These are phyloP conservation scores for Phoenix dactylifera DNA, from an alignment of 176 grass and related monocot genomes.

Conservation along the genomic window DNA sequence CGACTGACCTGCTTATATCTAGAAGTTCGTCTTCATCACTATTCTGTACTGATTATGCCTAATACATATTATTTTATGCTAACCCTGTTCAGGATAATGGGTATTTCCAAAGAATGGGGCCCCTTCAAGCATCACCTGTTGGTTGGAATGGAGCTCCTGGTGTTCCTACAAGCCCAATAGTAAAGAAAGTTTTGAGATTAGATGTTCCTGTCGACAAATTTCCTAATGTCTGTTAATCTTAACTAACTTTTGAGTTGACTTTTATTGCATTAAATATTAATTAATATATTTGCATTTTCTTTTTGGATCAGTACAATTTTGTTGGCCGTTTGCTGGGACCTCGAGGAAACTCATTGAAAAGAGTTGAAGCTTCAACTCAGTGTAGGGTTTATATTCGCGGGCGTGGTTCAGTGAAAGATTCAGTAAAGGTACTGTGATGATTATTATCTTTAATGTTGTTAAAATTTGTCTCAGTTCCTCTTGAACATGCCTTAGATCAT, in stretches of 20 bases:
- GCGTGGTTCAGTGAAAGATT: conserved; percentile 86
- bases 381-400: conserved; percentile 98
- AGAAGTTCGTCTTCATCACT: too few relatives aligned
- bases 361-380: conserved; percentile 92
- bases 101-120: conserved; percentile 63
- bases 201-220: conserved; percentile 92
- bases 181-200: conserved; percentile 90
- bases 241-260: background rate
- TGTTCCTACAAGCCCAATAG: conserved; percentile 39
- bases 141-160: conserved; percentile 63
- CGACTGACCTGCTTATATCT: too few relatives aligned
- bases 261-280: too few relatives aligned
- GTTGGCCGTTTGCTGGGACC: conserved; percentile 92
- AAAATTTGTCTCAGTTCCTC: too few relatives aligned
- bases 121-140: conserved; percentile 46
- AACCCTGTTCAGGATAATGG: conserved; percentile 18
- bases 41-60: too few relatives aligned
- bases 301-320: conserved; percentile 70
- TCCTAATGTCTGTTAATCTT: conserved; percentile 52
- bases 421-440: conserved; percentile 51
- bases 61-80: too few relatives aligned
- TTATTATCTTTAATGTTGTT: too few relatives aligned
- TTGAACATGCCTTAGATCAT: too few relatives aligned
- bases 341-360: conserved; percentile 95
- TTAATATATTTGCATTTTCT: conserved; percentile 16